Percentiles rank a stretch among this genome's conserved stretches.
phyloP scores from a whole-genome alignment of 768 basidiomycete genomes.

The Leucocoprinus leucothites region DNA sequence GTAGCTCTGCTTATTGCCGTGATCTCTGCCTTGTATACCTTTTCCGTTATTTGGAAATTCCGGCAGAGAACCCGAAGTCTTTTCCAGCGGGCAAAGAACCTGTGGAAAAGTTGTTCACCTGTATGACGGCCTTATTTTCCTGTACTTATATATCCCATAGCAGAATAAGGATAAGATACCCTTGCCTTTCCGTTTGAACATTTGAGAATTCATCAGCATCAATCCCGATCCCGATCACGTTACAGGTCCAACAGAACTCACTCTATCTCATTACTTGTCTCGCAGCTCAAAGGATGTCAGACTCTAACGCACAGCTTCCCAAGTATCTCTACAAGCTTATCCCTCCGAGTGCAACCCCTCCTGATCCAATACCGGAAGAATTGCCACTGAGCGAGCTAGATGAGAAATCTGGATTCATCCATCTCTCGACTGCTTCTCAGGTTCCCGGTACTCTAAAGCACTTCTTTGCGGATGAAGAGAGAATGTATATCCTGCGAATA shows the following conservation, averaged over 20 bases:
- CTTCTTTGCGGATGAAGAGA: slow-evolving; percentile 40
- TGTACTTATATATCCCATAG: neutral
- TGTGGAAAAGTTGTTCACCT: slow-evolving; percentile 11
- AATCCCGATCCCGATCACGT: too few relatives aligned
- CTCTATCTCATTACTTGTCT: neutral
- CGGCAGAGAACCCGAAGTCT: slow-evolving; percentile 24
- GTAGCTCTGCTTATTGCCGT: slow-evolving; percentile 36
- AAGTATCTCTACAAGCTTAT: slow-evolving; percentile 65
- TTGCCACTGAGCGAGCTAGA: slow-evolving; percentile 54
- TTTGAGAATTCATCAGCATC: too few relatives aligned
- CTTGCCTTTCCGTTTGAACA: too few relatives aligned
- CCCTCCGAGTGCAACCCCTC: slow-evolving; percentile 36
- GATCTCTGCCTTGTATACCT: slow-evolving; percentile 40
- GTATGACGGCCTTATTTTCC: neutral
- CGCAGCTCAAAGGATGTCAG: neutral
- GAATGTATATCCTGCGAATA: slow-evolving; percentile 42
- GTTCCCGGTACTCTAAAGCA: slow-evolving; percentile 40
- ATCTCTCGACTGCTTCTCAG: slow-evolving; percentile 53
- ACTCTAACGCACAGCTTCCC: slow-evolving; percentile 26
- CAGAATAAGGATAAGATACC: too few relatives aligned
- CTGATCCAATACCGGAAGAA: slow-evolving; percentile 36
- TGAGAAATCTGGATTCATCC: slow-evolving; percentile 44
- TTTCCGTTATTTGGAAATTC: slow-evolving; percentile 50
- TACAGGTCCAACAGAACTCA: neutral
- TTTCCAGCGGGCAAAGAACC: slow-evolving; percentile 16